These are phyloP conservation scores for Mycena crocata DNA, from an alignment of 768 basidiomycete genomes.

Conservation along the genomic window DNA sequence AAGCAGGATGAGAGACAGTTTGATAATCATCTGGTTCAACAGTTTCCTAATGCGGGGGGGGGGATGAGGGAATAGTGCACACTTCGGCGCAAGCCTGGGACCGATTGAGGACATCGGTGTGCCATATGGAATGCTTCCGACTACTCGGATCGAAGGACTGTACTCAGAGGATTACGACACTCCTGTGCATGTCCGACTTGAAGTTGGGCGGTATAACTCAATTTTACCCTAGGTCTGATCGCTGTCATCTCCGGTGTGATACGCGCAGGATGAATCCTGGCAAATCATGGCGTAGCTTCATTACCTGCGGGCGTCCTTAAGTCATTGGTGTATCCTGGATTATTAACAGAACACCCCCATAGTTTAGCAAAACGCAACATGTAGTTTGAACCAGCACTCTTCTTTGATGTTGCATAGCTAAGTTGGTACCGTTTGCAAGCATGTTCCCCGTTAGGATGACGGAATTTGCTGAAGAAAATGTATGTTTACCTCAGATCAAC, in stretches of 20 bases:
- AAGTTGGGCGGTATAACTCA: not conserved
- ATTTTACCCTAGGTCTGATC: not conserved
- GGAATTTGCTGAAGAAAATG: too few relatives aligned
- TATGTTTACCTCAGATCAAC: too few relatives aligned
- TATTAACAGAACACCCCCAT: not conserved
- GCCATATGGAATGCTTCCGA: not conserved
- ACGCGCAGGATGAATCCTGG: too few relatives aligned
- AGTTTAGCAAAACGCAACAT: too few relatives aligned
- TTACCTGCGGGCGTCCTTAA: not conserved
- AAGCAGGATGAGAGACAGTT: not conserved
- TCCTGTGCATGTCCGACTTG: conserved; percentile 2
- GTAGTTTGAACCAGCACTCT: too few relatives aligned
- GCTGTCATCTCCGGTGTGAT: not conserved
- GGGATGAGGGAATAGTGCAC: not conserved
- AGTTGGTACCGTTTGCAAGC: too few relatives aligned
- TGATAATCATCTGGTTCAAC: conserved; percentile 9
- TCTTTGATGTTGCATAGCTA: too few relatives aligned
- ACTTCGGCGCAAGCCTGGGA: not conserved
- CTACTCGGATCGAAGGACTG: conserved; percentile 11
- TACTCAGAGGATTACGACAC: not conserved
- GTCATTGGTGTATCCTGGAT: not conserved
- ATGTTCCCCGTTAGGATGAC: too few relatives aligned
- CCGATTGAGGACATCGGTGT: not conserved
- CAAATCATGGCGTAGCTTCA: too few relatives aligned
- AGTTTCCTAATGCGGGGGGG: not conserved